Conservation (phyloP, 2,329 filamentous ascomycete genomes). For the Ceratocystis harringtonii region DNA sequence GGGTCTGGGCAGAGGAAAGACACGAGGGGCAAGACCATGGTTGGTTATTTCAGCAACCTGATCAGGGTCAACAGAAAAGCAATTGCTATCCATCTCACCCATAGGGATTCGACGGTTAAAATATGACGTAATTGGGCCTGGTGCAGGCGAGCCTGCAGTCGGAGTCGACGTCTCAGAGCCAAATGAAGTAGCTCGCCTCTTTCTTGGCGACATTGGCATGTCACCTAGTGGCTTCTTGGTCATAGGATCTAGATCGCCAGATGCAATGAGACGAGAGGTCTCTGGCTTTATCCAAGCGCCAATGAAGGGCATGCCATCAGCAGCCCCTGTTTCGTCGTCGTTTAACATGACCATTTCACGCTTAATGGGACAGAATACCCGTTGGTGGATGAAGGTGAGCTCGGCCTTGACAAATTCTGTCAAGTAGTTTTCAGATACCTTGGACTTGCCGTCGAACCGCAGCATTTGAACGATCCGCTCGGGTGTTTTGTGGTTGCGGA, state of each 20-base stretch:
- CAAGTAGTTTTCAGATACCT: conserved; percentile 67
- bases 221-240: conserved; percentile 52
- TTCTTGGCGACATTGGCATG: conserved; percentile 25
- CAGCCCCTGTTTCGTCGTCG: conserved; percentile 44
- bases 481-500: conserved; percentile 78
- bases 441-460: conserved; percentile 76
- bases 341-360: conserved; percentile 63
- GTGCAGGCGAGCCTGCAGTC: conserved; percentile 19
- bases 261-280: conserved; percentile 58
- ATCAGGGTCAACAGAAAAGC: conserved; percentile 38
- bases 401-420: conserved; percentile 75
- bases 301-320: conserved; percentile 65
- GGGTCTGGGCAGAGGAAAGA: conserved; percentile 44
- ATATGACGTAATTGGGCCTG: conserved; percentile 34
- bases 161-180: conserved; percentile 18
- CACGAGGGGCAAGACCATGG: conserved; percentile 36
- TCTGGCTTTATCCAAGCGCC: conserved; percentile 55
- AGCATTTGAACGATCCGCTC: conserved; percentile 70
- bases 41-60: conserved; percentile 34
- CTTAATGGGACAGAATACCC: conserved; percentile 71
- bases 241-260: conserved; percentile 75
- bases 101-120: conserved; percentile 39
- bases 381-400: conserved; percentile 82
- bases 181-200: conserved; percentile 8
- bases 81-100: conserved; percentile 49